phyloP scores from a whole-genome alignment of 1,284 basidiomycete species.

The Puccinia novopanici region DNA sequence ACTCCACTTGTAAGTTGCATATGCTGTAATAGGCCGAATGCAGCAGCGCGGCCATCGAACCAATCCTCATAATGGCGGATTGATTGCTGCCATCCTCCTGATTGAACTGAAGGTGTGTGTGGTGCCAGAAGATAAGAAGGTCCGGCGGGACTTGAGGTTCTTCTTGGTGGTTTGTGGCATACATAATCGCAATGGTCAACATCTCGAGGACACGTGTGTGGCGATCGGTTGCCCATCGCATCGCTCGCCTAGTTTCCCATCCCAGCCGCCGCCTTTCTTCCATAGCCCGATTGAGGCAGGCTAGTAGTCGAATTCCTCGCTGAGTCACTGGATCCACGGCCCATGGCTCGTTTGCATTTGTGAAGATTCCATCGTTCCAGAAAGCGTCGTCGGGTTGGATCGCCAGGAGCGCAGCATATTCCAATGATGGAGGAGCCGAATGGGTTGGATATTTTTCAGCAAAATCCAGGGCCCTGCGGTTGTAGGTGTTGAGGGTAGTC shows the following conservation, averaged over 20 bases:
- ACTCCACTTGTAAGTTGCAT: not conserved
- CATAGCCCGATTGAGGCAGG: not conserved
- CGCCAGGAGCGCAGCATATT: not conserved
- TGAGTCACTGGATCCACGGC: not conserved
- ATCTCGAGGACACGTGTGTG: too few relatives aligned
- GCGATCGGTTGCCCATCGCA: conserved; percentile 17
- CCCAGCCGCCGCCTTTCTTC: not conserved
- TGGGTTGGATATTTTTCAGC: not conserved
- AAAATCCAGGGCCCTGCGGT: not conserved
- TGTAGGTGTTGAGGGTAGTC: not conserved
- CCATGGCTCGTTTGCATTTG: not conserved
- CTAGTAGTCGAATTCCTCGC: not conserved
- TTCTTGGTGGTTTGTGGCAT: too few relatives aligned
- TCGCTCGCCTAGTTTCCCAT: conserved; percentile 5
- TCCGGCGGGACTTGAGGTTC: too few relatives aligned
- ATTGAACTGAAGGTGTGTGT: too few relatives aligned
- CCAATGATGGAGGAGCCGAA: not conserved
- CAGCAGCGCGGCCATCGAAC: too few relatives aligned
- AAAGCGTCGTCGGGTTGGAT: not conserved
- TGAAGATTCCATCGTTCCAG: not conserved
- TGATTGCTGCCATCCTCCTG: too few relatives aligned
- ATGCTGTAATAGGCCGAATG: not conserved
- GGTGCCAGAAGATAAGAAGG: too few relatives aligned
- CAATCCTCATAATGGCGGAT: too few relatives aligned
- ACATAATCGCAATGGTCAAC: too few relatives aligned